Conservation (phyloP, 345 rosid species). For the Rhodomyrtus tomentosa region DNA sequence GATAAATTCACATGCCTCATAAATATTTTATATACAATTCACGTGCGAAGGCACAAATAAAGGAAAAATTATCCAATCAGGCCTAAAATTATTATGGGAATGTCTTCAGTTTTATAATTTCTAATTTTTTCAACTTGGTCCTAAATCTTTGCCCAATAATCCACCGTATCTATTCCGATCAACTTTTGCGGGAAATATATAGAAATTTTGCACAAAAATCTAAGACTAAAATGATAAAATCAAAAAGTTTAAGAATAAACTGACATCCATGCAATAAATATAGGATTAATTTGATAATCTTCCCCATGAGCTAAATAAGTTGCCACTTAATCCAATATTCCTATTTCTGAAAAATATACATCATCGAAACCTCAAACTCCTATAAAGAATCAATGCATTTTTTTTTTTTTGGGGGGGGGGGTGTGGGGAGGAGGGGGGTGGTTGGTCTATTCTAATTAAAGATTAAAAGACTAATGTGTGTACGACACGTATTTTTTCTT, state of each 20-base stretch:
- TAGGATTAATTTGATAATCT: not conserved
- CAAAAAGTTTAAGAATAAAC: not conserved
- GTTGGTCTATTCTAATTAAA: no score
- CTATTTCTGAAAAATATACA: not conserved
- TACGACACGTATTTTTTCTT: not conserved
- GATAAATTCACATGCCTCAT: not conserved
- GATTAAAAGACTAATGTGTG: not conserved
- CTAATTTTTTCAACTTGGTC: accelerated
- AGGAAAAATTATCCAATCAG: not conserved
- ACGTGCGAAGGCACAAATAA: accelerated
- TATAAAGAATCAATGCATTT: no score
- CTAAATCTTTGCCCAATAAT: accelerated
- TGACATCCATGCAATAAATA: accelerated
- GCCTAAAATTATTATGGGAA: no score
- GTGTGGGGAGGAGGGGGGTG: no score
- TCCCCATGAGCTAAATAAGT: not conserved
- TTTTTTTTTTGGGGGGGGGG: no score
- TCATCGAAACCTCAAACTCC: not conserved
- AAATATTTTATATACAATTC: not conserved
- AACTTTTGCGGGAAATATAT: not conserved
- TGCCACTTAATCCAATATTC: not conserved
- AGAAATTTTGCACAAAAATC: accelerated
- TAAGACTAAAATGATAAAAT: no score
- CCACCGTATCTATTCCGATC: accelerated
- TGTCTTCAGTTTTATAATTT: not conserved